These are phyloP conservation scores for Puccinia coronata DNA, from an alignment of 1,284 basidiomycete genomes.

Conservation along the genomic window DNA sequence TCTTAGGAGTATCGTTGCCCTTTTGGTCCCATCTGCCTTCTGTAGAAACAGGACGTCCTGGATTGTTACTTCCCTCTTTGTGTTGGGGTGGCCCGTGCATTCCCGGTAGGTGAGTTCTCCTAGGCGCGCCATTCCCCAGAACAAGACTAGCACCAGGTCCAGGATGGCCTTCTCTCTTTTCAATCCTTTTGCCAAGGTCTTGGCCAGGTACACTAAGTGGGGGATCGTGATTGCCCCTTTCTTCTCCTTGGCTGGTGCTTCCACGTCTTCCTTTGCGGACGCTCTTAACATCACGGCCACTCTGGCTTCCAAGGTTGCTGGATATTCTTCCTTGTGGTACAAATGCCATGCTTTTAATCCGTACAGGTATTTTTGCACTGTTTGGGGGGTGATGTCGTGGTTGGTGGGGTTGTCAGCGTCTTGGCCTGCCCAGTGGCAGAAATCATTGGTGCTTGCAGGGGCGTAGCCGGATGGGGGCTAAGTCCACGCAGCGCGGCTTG, in stretches of 20 bases:
- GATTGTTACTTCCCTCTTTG: neutral
- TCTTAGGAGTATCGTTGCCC: neutral
- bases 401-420: neutral
- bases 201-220: neutral
- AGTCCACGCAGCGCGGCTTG: too few species aligned
- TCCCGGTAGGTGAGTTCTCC: neutral
- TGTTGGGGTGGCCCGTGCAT: too few species aligned
- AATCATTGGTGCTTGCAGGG: too few species aligned
- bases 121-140: constrained; percentile 1
- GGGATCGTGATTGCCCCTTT: neutral
- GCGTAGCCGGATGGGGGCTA: too few species aligned
- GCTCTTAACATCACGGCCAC: neutral
- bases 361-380: neutral
- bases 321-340: neutral
- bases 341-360: neutral
- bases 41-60: neutral
- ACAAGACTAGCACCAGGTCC: neutral
- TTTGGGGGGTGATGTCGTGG: neutral
- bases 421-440: too few species aligned
- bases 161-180: neutral
- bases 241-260: too few species aligned
- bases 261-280: neutral
- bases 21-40: neutral
- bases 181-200: neutral
- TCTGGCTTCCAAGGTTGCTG: neutral